phyloP scores from a whole-genome alignment of 1,139 yeast species.

The Debaryomyces subglobosus region DNA sequence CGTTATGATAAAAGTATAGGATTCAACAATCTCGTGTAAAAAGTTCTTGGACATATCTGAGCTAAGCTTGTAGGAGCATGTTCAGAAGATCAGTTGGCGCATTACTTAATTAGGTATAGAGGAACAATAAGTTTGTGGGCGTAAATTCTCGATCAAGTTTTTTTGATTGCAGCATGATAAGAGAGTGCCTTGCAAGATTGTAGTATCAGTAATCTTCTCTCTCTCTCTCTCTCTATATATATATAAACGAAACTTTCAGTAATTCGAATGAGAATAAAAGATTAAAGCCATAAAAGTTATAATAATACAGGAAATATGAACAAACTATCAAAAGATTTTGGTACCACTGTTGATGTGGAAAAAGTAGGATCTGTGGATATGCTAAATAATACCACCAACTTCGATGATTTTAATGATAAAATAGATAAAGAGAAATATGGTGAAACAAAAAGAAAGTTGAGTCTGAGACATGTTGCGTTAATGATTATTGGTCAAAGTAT shows the following conservation, averaged over 20 bases:
- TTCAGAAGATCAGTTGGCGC: neutral
- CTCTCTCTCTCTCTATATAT: too few relatives aligned
- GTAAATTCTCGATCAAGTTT: neutral
- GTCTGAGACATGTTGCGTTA: conserved; percentile 49
- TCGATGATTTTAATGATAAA: conserved; percentile 36
- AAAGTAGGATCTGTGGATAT: conserved; percentile 22
- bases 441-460: conserved; percentile 39
- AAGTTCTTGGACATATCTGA: neutral
- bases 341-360: conserved; percentile 27
- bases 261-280: neutral
- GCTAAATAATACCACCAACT: conserved; percentile 20
- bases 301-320: neutral
- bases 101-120: neutral
- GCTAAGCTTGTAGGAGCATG: neutral
- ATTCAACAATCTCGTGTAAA: neutral
- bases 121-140: neutral
- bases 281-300: neutral
- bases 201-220: neutral
- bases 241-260: neutral
- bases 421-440: conserved; percentile 38
- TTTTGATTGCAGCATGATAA: neutral
- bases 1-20: neutral
- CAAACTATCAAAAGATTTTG: conserved; percentile 11
- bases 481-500: conserved; percentile 57
- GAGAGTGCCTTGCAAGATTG: neutral